phyloP scores from a whole-genome alignment of 495 filamentous ascomycete species.

The Achaetomiella virescens region DNA sequence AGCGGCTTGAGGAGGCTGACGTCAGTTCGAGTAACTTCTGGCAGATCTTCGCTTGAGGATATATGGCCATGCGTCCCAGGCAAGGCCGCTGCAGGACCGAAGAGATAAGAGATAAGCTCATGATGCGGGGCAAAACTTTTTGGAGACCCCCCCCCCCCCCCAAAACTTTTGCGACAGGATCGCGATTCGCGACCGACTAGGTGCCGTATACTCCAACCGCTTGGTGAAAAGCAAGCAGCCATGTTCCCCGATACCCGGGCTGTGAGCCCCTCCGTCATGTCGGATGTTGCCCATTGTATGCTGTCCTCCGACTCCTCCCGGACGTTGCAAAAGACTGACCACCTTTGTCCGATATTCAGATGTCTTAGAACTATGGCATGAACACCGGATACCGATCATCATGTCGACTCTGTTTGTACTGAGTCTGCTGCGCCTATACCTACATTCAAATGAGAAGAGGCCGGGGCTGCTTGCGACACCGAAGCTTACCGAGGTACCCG shows the following conservation, averaged over 20 bases:
- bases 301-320: background rate
- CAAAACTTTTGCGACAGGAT: slow-evolving; percentile 5
- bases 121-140: slow-evolving; percentile 8
- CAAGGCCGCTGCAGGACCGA: background rate
- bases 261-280: slow-evolving; percentile 8
- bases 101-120: slow-evolving; percentile 1
- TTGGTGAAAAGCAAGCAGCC: slow-evolving; percentile 1
- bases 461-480: slow-evolving; percentile 21
- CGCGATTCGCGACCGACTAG: background rate
- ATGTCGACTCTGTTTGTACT: slow-evolving; percentile 35
- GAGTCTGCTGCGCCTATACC: slow-evolving; percentile 33
- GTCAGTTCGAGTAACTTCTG: too few species aligned
- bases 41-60: too few species aligned
- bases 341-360: slow-evolving; percentile 26
- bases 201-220: background rate
- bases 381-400: slow-evolving; percentile 47
- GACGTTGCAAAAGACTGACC: background rate
- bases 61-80: too few species aligned
- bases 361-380: slow-evolving; percentile 50
- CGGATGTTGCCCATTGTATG: slow-evolving; percentile 10
- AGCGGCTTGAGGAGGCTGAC: too few species aligned
- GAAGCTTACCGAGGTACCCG: slow-evolving; percentile 26
- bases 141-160: background rate
- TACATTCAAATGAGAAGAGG: slow-evolving; percentile 30
- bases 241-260: slow-evolving; percentile 12